Base-by-base conservation (phyloP, 2,329 filamentous ascomycete genomes). In the Bimuria novae-zelandiae region DNA sequence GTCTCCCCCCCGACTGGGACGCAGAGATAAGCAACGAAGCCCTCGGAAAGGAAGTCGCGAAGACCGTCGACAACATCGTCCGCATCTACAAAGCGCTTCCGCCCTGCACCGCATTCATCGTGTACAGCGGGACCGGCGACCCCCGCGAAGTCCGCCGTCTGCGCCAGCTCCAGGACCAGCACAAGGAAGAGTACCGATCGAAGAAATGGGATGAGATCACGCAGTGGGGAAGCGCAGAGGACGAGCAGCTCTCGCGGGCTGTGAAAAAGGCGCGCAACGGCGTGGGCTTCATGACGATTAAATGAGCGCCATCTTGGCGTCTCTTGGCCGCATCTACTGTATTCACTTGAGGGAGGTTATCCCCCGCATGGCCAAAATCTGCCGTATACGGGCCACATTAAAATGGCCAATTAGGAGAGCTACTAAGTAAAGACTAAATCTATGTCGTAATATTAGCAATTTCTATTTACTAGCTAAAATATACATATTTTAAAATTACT, bases 171-270 rank as follows among this genome's bases (percentile, higher is more conserved):
- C 81, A 85, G 51, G 77, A 79, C 60, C 75, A 75, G 50, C 84
- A 82, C 65, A 80, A 80, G 49, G 76, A 79, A 48, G 84, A 87
- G 63, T 86, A 81, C 62, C 74, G 77, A 51, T 77, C 79, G 17
- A 82, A 82, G 70, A 86, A 85, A 21, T 87, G 84, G 84, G 81
- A 87, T 66, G 75, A 86, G 54, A 63, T 87, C 57, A 82, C 87
- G 32, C 80, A 84, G 62, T 88, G 85, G 85, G 86, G 84, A 17
- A 84, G 87, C 71, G 76, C 74, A 2, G 85, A 88, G 64, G 82
- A 85, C 59, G 84, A 86, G 68, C 80, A 78, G 37, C 66, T 88
- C 48, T 80, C 80, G 58, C 74, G 69, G 52, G 84, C 84, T 1
- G 83, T 80, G 62, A 77, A 81, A 61, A 75, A 72, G 50, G 84